Base-by-base conservation (phyloP, 768 basidiomycete species). In the Boletus subparvulus region DNA sequence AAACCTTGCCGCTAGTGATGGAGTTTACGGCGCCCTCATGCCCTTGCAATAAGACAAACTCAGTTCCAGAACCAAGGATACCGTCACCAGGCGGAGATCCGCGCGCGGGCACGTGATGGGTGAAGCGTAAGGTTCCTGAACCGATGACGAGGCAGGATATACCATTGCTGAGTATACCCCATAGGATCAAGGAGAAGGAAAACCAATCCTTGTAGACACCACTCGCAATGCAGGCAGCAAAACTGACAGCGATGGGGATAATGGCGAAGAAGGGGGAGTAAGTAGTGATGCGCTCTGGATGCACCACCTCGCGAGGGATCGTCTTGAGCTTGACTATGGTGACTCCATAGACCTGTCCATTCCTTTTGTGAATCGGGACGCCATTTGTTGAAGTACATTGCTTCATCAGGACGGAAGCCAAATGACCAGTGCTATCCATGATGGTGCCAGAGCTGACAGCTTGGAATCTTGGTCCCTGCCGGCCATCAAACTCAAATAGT, bases 81-180 rank as follows among this genome's bases (percentile, higher is more conserved):
- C 69, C 68, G 35, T 73, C 70, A 3, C 68, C 71, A 5, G 52
- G 52, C 12, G 68, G 69, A 5, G 52, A 54, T 17, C 57, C 52
- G 3, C 10, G 26, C 0, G 67, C 60, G 14, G 68, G 67, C 4
- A 40, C 45, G 28, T 60, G 59, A 36, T 57, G 62, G 28, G 19
- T 51, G 24, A 69, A 59, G 14, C 33, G 36, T 24, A 69, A 35
- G n/a, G 36, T 46, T 19, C 59, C 70, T 2, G 54, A 63, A 35
- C 65, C 68, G 13, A 70, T 58, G 26, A 62, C 48, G 14, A 56
- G 52, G 54, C 68, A 68, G 11, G 71, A 57, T 33, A 69, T 6
- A 11, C 71, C 71, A 35, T 61, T 72, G 53, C 63, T 56, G 17
- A 72, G 5, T 13, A 72, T 67, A 4, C 71, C 71, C 17, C 65